phyloP scores from a whole-genome alignment of 306 rosid genomes.

The Cucumis cinereus region DNA sequence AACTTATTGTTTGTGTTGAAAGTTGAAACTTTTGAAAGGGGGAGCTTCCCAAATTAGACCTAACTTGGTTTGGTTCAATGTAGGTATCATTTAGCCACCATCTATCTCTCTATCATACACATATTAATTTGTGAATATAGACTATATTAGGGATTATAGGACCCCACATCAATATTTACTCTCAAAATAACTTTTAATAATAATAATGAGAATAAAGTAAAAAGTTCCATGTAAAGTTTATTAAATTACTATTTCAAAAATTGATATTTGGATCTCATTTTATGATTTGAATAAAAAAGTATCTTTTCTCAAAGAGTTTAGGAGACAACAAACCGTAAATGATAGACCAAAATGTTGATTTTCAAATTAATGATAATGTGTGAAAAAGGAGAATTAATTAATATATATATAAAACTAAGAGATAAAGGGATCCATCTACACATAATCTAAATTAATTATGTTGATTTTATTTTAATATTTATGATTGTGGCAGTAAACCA shows the following conservation, averaged over 20 bases:
- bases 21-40: conserved; percentile 2
- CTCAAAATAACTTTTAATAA: not conserved
- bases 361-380: not conserved
- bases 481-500: no score
- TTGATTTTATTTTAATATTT: no score
- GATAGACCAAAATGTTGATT: not conserved
- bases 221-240: not conserved
- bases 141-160: not conserved
- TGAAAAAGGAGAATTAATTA: not conserved
- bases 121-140: not conserved
- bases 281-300: no score
- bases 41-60: not conserved
- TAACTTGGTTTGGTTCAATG: not conserved
- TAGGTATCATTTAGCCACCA: not conserved
- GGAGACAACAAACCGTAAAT: not conserved
- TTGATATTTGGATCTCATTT: no score
- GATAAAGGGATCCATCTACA: not conserved
- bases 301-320: no score
- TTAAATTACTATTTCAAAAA: no score
- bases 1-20: not conserved
- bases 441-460: no score
- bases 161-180: not conserved
- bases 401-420: not conserved
- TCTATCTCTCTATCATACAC: not conserved
- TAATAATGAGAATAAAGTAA: not conserved